Conservation (phyloP, 768 basidiomycete genomes). For the Rhizopogon vesiculosus region DNA sequence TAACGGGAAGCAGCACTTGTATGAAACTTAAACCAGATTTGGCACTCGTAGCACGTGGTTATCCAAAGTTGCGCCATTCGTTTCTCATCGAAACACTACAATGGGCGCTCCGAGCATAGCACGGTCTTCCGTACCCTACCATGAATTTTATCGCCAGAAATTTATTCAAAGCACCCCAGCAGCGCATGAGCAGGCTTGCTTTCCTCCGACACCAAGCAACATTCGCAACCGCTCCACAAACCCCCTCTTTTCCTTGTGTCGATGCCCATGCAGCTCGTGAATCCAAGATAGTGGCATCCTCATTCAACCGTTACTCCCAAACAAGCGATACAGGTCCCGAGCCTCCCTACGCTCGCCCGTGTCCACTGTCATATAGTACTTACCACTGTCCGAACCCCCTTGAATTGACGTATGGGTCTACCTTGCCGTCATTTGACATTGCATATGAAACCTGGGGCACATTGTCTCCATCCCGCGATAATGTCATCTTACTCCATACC, state of each 20-base stretch:
- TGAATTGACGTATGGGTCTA: slow-evolving; percentile 56
- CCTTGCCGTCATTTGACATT: slow-evolving; percentile 70
- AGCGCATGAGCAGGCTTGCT: neutral
- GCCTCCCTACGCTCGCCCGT: slow-evolving; percentile 77
- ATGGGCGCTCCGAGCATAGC: slow-evolving; percentile 14
- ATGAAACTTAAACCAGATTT: no score
- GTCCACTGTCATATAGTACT: slow-evolving; percentile 63
- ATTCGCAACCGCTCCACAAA: neutral
- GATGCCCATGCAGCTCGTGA: slow-evolving; percentile 75
- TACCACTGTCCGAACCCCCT: slow-evolving; percentile 63
- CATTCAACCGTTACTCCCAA: slow-evolving; percentile 16
- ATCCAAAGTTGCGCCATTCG: no score
- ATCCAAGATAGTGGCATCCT: slow-evolving; percentile 41
- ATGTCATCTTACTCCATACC: slow-evolving; percentile 93
- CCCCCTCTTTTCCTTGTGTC: slow-evolving; percentile 66
- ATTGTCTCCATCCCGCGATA: slow-evolving; percentile 71
- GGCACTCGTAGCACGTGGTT: no score
- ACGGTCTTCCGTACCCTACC: neutral
- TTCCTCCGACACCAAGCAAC: neutral
- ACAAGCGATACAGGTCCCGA: slow-evolving; percentile 62
- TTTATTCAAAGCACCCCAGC: neutral
- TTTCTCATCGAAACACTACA: neutral
- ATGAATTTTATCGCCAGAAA: neutral
- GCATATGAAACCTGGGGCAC: slow-evolving; percentile 99
- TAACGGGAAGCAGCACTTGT: no score